Conservation (phyloP, 2,329 filamentous ascomycete species). For the Penicillium capsulatum region DNA sequence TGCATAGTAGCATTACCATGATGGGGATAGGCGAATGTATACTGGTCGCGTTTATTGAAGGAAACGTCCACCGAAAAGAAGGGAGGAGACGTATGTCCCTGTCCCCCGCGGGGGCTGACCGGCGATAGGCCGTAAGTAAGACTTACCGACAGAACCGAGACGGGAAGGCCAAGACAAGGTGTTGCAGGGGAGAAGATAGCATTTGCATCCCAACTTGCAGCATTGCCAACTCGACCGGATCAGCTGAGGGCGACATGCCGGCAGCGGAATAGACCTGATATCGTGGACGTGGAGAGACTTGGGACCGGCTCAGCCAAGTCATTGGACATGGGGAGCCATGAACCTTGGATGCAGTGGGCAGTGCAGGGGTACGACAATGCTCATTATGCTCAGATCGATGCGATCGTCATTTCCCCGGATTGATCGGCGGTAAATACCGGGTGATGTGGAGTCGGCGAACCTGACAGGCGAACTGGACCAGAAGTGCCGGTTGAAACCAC, state of each 20-base stretch:
- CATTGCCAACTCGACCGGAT: conserved; percentile 2
- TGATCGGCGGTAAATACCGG: not conserved
- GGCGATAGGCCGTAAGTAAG: too few relatives aligned
- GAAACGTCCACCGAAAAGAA: too few relatives aligned
- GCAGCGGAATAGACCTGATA: not conserved
- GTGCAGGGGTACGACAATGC: conserved; percentile 2
- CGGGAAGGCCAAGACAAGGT: not conserved
- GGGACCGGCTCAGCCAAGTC: too few relatives aligned
- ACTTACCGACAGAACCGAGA: conserved; percentile 6
- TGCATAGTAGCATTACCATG: too few relatives aligned
- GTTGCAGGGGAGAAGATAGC: not conserved
- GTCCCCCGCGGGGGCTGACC: too few relatives aligned
- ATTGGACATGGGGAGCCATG: too few relatives aligned
- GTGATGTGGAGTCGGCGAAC: not conserved
- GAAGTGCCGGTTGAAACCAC: too few relatives aligned
- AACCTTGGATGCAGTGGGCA: not conserved
- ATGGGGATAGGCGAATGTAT: not conserved
- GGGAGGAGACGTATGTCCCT: conserved; percentile 1
- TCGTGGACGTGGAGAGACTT: too few relatives aligned
- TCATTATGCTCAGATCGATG: conserved; percentile 2
- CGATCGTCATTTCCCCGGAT: not conserved
- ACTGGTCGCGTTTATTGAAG: not conserved
- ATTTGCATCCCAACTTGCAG: conserved; percentile 4
- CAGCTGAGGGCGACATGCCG: not conserved
- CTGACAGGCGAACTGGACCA: not conserved